These are phyloP conservation scores for Chiua sp. DNA, from an alignment of 1,284 basidiomycete genomes.

Conservation along the genomic window DNA sequence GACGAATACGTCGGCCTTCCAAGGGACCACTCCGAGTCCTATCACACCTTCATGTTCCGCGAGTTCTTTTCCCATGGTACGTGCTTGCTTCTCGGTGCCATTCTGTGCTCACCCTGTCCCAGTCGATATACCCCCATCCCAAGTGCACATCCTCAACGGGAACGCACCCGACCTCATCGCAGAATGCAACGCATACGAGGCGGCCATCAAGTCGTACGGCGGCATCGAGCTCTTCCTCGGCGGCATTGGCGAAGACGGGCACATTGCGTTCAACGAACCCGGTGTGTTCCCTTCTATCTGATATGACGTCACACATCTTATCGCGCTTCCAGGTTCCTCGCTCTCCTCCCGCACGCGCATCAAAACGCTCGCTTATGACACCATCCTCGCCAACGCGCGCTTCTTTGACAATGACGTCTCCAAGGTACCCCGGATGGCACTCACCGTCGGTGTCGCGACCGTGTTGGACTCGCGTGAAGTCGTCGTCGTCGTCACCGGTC, in stretches of 20 bases:
- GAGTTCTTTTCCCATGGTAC: conserved; percentile 83
- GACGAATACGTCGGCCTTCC: conserved; percentile 92
- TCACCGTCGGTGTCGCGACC: conserved; percentile 75
- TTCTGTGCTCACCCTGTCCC: conserved; percentile 1
- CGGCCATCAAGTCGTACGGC: conserved; percentile 75
- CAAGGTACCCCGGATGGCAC: conserved; percentile 86
- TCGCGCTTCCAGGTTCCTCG: conserved; percentile 63
- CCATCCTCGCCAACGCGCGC: conserved; percentile 90
- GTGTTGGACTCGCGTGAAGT: conserved; percentile 86
- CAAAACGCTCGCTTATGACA: conserved; percentile 93
- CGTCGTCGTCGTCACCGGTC: conserved; percentile 87
- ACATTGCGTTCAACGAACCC: conserved; percentile 93
- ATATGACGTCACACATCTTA: conserved; percentile 1
- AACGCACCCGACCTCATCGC: conserved; percentile 78
- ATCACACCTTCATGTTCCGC: conserved; percentile 93
- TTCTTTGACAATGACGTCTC: conserved; percentile 89
- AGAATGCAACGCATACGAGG: conserved; percentile 88
- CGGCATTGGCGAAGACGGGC: conserved; percentile 93
- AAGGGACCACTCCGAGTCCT: conserved; percentile 82
- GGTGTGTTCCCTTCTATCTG: conserved; percentile 43
- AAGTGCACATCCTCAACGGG: conserved; percentile 87
- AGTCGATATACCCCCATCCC: conserved; percentile 86
- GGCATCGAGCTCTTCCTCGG: conserved; percentile 93
- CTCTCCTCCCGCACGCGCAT: conserved; percentile 87
- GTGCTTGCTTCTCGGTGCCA: conserved; percentile 31